phyloP scores from a whole-genome alignment of 2,329 filamentous ascomycete genomes.

The Diaporthe aspalathi region DNA sequence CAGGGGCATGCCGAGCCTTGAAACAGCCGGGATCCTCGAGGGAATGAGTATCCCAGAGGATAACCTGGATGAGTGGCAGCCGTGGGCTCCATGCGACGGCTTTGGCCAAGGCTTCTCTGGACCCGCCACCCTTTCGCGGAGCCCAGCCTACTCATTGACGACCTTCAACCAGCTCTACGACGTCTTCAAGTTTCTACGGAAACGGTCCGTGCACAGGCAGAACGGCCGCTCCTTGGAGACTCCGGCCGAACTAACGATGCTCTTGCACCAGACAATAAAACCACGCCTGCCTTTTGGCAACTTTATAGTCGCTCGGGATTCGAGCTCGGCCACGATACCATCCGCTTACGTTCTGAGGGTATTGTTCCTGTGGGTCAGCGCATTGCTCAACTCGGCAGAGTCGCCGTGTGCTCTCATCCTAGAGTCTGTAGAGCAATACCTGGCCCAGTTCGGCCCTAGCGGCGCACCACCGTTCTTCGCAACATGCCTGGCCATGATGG shows the following conservation, averaged over 20 bases:
- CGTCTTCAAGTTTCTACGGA: slow-evolving; percentile 52
- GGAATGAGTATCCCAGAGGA: slow-evolving; percentile 67
- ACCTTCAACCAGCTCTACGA: slow-evolving; percentile 57
- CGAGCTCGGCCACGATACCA: slow-evolving; percentile 42
- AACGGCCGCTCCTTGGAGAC: slow-evolving; percentile 27
- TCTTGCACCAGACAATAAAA: slow-evolving; percentile 42
- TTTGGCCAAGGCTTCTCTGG: slow-evolving; percentile 47
- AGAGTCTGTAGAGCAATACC: slow-evolving; percentile 43
- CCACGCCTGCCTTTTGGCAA: slow-evolving; percentile 42
- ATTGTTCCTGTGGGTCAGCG: slow-evolving; percentile 44
- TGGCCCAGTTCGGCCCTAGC: slow-evolving; percentile 43
- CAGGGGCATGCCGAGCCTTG: slow-evolving; percentile 62
- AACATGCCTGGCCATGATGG: slow-evolving; percentile 42
- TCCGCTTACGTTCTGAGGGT: slow-evolving; percentile 44
- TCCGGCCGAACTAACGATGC: slow-evolving; percentile 29
- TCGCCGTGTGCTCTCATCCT: slow-evolving; percentile 38
- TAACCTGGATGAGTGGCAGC: slow-evolving; percentile 79
- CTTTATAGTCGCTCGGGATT: slow-evolving; percentile 41
- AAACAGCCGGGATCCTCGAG: slow-evolving; percentile 57
- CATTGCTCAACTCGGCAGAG: slow-evolving; percentile 40
- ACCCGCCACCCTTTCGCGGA: slow-evolving; percentile 43
- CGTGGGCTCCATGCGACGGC: slow-evolving; percentile 68
- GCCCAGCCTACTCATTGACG: slow-evolving; percentile 51
- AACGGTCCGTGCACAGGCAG: slow-evolving; percentile 36
- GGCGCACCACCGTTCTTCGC: slow-evolving; percentile 45